Conservation (phyloP, 2,329 filamentous ascomycete species). For the Allantophomopsis lycopodina region DNA sequence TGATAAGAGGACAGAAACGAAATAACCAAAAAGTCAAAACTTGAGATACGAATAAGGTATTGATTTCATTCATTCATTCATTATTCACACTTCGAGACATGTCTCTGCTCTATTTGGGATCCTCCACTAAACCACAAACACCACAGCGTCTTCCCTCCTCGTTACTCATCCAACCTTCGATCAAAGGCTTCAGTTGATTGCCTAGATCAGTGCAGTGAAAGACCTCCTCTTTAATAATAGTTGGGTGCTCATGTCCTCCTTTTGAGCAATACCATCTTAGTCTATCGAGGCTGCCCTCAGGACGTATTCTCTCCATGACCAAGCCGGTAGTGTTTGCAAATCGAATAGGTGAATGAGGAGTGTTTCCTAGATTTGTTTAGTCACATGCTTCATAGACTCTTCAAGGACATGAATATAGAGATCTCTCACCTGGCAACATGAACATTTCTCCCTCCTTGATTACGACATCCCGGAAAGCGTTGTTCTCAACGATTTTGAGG, state of each 20-base stretch:
- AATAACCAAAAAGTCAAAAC: too few species aligned
- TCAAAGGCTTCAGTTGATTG: constrained; percentile 80
- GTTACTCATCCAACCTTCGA: constrained; percentile 62
- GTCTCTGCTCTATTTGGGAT: constrained; percentile 28
- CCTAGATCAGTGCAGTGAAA: constrained; percentile 83
- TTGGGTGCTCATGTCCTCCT: constrained; percentile 11
- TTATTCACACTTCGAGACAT: too few species aligned
- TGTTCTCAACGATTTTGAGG: constrained; percentile 68
- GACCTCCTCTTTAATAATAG: constrained; percentile 63
- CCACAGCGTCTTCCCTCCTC: constrained; percentile 56
- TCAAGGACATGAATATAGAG: background rate
- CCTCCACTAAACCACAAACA: constrained; percentile 51
- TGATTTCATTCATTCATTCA: too few species aligned
- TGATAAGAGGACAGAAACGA: too few species aligned
- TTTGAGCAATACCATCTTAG: too few species aligned
- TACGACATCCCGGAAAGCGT: constrained; percentile 63
- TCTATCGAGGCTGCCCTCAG: constrained; percentile 35
- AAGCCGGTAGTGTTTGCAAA: constrained; percentile 83
- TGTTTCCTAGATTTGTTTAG: constrained; percentile 39
- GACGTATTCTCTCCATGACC: constrained; percentile 73
- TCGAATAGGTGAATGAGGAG: constrained; percentile 85
- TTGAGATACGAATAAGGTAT: too few species aligned
- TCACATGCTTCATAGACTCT: background rate
- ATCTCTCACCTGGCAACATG: constrained; percentile 44
- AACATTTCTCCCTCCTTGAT: constrained; percentile 90